Evolutionary conservation across 2,329 filamentous ascomycete species (phyloP).

Genomic region (Pseudocercospora musae): DNA sequence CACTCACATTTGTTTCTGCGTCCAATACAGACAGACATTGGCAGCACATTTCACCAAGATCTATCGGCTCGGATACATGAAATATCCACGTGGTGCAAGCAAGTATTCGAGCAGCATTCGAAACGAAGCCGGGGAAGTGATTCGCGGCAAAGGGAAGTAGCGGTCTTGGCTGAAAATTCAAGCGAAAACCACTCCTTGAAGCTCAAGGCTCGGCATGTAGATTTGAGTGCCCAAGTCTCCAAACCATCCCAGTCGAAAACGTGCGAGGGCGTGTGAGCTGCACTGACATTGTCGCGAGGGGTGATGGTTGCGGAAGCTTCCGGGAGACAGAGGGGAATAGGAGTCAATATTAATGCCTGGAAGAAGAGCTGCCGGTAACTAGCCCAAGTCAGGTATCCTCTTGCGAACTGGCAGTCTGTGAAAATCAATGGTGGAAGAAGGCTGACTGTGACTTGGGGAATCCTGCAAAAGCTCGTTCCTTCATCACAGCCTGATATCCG

Average conservation of each 20-base stretch:
- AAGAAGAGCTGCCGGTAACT: background rate
- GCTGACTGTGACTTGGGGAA: background rate
- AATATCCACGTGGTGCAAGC: background rate
- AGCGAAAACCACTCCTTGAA: background rate
- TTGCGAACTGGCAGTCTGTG: background rate
- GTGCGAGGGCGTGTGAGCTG: conserved; percentile 5
- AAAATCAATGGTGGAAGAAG: background rate
- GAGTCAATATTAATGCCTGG: background rate
- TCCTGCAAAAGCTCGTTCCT: background rate
- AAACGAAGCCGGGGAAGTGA: conserved; percentile 1
- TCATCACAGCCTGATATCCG: background rate
- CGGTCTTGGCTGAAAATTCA: background rate
- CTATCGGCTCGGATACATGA: background rate
- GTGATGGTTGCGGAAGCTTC: background rate
- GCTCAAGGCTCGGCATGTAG: background rate
- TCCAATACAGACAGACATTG: background rate
- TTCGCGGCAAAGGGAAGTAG: background rate
- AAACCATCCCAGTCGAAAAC: background rate
- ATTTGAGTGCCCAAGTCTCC: background rate
- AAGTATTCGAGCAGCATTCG: background rate
- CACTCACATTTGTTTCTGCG: background rate
- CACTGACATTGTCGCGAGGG: background rate
- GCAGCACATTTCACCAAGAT: background rate
- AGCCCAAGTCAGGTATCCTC: background rate
- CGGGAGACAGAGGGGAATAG: background rate